Evolutionary conservation across 2,329 filamentous ascomycete species (phyloP).

Genomic region (Xylariaceae sp.): DNA sequence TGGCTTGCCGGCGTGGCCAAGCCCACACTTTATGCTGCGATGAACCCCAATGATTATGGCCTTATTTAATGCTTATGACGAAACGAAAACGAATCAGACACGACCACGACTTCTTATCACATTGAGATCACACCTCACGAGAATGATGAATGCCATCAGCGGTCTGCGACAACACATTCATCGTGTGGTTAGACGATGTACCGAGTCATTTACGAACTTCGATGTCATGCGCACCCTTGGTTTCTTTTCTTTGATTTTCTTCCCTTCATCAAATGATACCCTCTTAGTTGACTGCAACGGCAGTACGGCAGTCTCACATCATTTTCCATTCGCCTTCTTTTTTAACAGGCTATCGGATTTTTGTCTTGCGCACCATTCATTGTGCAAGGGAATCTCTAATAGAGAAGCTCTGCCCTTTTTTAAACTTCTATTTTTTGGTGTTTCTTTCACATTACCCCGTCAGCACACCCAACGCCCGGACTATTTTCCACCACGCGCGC

Average conservation of each 20-base stretch:
- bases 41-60: slow-evolving; percentile 12
- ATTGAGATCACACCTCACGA: slow-evolving; percentile 9
- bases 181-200: slow-evolving; percentile 5
- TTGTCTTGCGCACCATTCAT: background rate
- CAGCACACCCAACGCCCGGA: background rate
- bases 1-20: background rate
- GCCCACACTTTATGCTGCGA: background rate
- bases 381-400: background rate
- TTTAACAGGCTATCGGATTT: too few relatives aligned
- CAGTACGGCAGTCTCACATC: background rate
- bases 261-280: slow-evolving; percentile 25
- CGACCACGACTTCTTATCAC: background rate
- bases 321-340: slow-evolving; percentile 1
- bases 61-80: background rate
- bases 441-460: background rate
- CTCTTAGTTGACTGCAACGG: slow-evolving; percentile 17
- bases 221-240: slow-evolving; percentile 10
- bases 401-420: background rate
- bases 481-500: background rate
- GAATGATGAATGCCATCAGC: slow-evolving; percentile 10
- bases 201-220: slow-evolving; percentile 4
- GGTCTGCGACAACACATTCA: slow-evolving; percentile 1
- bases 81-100: slow-evolving; percentile 11
- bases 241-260: slow-evolving; percentile 19
- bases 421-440: background rate